These are phyloP conservation scores for Thelonectria discophora DNA, from an alignment of 2,329 filamentous ascomycete genomes.

Conservation along the genomic window DNA sequence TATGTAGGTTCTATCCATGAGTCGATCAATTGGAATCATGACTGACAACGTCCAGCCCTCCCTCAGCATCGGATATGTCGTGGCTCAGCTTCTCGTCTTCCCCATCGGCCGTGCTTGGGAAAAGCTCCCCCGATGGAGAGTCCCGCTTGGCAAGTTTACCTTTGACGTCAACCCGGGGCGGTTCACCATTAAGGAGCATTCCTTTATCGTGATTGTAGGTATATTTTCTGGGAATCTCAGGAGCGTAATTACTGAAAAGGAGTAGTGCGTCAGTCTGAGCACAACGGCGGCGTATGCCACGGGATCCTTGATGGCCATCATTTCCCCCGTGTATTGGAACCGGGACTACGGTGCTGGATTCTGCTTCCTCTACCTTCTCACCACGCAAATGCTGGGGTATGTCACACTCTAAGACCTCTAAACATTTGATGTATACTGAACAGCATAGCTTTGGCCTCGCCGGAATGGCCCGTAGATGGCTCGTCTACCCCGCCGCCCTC, in stretches of 20 bases:
- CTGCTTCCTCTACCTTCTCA: constrained; percentile 21
- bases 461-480: constrained; percentile 20
- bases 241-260: neutral
- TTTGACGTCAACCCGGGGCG: constrained; percentile 20
- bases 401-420: accelerated
- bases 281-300: constrained; percentile 17
- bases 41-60: constrained; percentile 6
- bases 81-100: constrained; percentile 20
- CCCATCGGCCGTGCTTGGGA: constrained; percentile 21
- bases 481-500: constrained; percentile 19
- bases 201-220: constrained; percentile 21
- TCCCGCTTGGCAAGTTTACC: constrained; percentile 10
- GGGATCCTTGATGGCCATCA: constrained; percentile 22
- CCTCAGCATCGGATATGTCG: constrained; percentile 20
- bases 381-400: constrained; percentile 23
- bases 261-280: constrained; percentile 17
- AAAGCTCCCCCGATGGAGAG: constrained; percentile 18
- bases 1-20: constrained; percentile 6
- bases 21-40: too few relatives aligned
- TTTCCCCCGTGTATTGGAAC: constrained; percentile 23
- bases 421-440: neutral
- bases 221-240: neutral
- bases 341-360: constrained; percentile 24
- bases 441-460: constrained; percentile 15
- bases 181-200: constrained; percentile 20